Evolutionary conservation across 352 stramenopile species (phyloP).

Genomic region (Phytophthora brassicae): DNA sequence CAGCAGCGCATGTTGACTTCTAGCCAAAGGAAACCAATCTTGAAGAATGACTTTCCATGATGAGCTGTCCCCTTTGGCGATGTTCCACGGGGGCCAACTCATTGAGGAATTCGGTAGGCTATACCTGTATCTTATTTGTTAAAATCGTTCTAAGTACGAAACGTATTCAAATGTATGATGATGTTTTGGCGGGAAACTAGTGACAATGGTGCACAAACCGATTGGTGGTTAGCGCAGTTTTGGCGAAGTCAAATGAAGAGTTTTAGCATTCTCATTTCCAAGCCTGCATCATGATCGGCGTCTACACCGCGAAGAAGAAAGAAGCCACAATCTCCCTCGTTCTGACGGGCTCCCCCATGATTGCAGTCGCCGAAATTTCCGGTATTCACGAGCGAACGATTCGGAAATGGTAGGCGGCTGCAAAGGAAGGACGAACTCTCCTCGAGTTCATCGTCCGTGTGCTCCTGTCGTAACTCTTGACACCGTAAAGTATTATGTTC

Average conservation of each 20-base stretch:
- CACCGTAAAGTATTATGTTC: too few relatives aligned
- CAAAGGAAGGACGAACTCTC: neutral
- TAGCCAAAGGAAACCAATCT: too few relatives aligned
- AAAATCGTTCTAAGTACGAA: neutral
- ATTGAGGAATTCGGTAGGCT: too few relatives aligned
- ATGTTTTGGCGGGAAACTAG: neutral
- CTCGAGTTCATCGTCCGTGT: too few relatives aligned
- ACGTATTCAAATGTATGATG: neutral
- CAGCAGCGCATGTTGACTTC: too few relatives aligned
- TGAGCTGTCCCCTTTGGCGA: too few relatives aligned
- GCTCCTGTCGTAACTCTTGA: too few relatives aligned
- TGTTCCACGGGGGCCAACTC: too few relatives aligned
- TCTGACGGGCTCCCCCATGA: neutral
- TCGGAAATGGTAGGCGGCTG: neutral
- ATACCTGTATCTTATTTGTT: neutral
- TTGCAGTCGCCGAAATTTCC: neutral
- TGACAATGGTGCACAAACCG: neutral
- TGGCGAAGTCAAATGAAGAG: neutral
- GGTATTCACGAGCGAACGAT: neutral
- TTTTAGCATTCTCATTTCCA: neutral
- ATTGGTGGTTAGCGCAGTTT: neutral
- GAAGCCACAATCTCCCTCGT: neutral
- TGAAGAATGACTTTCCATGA: too few relatives aligned
- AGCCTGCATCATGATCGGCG: neutral
- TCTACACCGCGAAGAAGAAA: neutral